Evolutionary conservation across 2,329 filamentous ascomycete species (phyloP), one percentile per base, ranked within the genome.

Genomic region (Neonectria coccinea): DNA sequence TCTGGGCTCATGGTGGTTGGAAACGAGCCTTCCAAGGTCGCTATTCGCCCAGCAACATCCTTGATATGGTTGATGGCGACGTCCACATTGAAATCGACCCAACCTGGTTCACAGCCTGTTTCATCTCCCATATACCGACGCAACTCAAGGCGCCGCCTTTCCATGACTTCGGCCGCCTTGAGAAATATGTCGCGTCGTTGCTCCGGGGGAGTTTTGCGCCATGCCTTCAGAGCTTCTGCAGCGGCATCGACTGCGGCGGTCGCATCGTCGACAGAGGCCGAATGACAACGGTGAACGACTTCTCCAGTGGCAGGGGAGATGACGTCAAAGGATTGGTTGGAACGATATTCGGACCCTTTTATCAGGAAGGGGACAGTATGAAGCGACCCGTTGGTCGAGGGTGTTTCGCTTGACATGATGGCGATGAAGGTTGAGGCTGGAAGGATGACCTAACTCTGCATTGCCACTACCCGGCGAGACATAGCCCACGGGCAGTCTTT

Each of bases 171-270:
- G 10, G 90, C 89, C 0, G 91, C 89, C 75, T 88, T 89, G 62
- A 91, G 80, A 63, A 97, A 84, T 67, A 97, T 88, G 68, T 91
- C 86, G 39, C 92, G 88, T 42, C 91, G 90, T 25, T 83, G 75
- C 25, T 81, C 74, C 1, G 89, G 86, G 50, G 87, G 88, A 3
- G 86, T 86, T 68, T 85, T 86, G 47, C 85, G 84, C 93, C 93
- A 97, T 63, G 84, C 79, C 47, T 85, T 85, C 77, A 92, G 90
- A 1, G 93, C 92, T 14, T 83, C 81, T n/a, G 88, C 82, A 1
- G 92, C 92, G 6, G 83, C 79, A 27, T 77, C 70, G 57, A 84
- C 78, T 10, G 89, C 85, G 10, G 81, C 78, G 18, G 85, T 78
- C 29, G 89, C 89, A 67, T 87, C 82, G 2, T 81, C 78, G 51